A percentile compares a stretch with the other conserved stretches of the same genome.
Evolutionary conservation across 345 rosid species (phyloP).

Genomic region (Eucalyptus paniculata): DNA sequence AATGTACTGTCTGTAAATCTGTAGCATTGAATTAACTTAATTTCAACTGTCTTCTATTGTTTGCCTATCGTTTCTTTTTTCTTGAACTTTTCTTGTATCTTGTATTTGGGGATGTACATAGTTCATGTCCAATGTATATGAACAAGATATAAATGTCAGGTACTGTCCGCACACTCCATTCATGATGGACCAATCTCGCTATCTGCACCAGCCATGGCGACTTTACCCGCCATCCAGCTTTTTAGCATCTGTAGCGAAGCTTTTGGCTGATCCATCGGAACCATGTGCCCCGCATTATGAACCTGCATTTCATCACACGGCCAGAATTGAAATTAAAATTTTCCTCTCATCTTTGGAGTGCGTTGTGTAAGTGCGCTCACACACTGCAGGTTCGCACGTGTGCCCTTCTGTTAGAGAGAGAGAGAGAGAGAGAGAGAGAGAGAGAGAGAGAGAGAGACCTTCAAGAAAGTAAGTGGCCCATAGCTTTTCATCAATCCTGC

Average conservation of each 20-base stretch:
- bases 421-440: background rate
- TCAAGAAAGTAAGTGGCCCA: constrained; percentile 71
- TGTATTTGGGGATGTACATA: background rate
- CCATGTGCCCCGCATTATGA: constrained; percentile 84
- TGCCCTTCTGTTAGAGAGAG: background rate
- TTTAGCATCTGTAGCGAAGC: constrained; percentile 67
- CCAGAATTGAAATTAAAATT: background rate
- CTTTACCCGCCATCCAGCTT: constrained; percentile 76
- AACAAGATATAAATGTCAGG: background rate
- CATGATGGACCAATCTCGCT: background rate
- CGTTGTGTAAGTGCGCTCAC: background rate
- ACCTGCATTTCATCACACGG: constrained; percentile 25
- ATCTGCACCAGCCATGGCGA: background rate
- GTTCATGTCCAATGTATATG: background rate
- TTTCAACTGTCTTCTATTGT: background rate
- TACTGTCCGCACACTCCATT: background rate
- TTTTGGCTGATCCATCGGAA: constrained; percentile 97
- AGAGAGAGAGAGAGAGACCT: constrained; percentile 16
- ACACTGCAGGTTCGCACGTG: background rate
- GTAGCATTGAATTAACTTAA: background rate
- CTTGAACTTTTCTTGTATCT: background rate
- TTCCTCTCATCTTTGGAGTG: background rate
- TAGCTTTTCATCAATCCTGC: constrained; percentile 64
- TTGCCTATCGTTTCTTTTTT: background rate
- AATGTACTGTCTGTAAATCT: background rate